Percentiles rank a stretch among this genome's conserved stretches.
Conservation (phyloP, 371 early-diverging fungal species). For the Conidiobolus incongruus region DNA sequence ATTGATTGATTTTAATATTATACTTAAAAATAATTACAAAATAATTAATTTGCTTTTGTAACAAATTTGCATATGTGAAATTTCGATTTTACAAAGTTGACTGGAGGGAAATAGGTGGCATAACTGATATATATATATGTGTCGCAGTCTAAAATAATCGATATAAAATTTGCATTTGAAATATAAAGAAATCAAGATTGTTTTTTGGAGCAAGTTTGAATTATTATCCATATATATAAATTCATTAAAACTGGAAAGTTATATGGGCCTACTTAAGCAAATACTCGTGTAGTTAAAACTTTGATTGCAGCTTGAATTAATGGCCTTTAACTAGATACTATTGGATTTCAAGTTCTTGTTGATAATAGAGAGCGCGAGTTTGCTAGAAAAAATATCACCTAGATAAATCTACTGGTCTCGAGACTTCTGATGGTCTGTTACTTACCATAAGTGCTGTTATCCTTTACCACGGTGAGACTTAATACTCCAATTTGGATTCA, state of each 20-base stretch:
- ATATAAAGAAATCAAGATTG: no score
- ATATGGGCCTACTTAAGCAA: conserved; percentile 12
- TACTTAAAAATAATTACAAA: no score
- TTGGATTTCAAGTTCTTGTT: conserved; percentile 35
- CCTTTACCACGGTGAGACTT: conserved; percentile 50
- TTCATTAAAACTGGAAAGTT: background rate
- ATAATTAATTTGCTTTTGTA: no score
- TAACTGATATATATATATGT: no score
- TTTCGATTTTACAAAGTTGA: no score
- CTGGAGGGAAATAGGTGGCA: no score
- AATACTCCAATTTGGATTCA: conserved; percentile 6
- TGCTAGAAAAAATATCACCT: conserved; percentile 47
- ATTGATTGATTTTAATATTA: no score
- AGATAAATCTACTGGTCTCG: conserved; percentile 41
- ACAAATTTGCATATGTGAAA: no score
- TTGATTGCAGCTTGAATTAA: conserved; percentile 57
- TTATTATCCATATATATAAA: no score
- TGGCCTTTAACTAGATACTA: conserved; percentile 39
- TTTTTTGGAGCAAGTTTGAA: no score
- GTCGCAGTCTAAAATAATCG: no score
- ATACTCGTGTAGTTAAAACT: conserved; percentile 32
- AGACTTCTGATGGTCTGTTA: conserved; percentile 34
- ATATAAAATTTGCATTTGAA: no score
- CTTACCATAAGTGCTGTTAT: conserved; percentile 70
- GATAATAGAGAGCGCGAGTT: conserved; percentile 56